Evolutionary conservation across 228 moss, liverwort and hornwort genomes (phyloP).

Genomic region (Sphagnum magellanicum): DNA sequence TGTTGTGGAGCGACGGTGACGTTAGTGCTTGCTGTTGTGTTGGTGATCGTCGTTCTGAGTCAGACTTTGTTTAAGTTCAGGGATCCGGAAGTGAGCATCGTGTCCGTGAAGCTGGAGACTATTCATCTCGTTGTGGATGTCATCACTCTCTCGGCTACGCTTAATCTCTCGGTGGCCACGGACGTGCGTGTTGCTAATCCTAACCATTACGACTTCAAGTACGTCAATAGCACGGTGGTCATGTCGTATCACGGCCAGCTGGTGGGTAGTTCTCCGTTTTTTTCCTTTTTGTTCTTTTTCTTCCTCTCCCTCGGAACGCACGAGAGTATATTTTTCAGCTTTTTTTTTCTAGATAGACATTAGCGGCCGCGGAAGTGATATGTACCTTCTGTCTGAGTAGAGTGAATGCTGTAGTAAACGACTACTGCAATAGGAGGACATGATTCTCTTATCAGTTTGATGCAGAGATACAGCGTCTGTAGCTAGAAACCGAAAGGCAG

Average conservation of each 20-base stretch:
- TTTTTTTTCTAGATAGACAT: too few relatives aligned
- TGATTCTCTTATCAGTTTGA: too few relatives aligned
- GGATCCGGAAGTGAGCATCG: constrained; percentile 46
- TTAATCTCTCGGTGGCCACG: constrained; percentile 24
- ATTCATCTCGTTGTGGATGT: constrained; percentile 30
- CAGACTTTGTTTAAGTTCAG: constrained; percentile 68
- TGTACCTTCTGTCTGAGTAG: too few relatives aligned
- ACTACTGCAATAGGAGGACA: too few relatives aligned
- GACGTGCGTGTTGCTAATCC: constrained; percentile 37
- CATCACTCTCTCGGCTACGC: constrained; percentile 8
- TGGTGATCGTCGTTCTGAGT: constrained; percentile 43
- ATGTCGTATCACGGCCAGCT: constrained; percentile 33
- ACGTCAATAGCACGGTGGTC: constrained; percentile 32
- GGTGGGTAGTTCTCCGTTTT: not conserved
- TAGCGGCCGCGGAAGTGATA: too few relatives aligned
- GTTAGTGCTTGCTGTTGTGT: constrained; percentile 19
- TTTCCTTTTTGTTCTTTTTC: too few relatives aligned
- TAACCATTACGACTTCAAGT: constrained; percentile 57
- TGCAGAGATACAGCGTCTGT: too few relatives aligned
- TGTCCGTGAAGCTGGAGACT: constrained; percentile 38
- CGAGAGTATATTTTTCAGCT: too few relatives aligned
- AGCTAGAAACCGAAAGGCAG: too few relatives aligned
- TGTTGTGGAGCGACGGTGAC: constrained; percentile 35
- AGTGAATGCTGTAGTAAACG: too few relatives aligned
- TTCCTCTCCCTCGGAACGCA: too few relatives aligned